Base-by-base conservation (phyloP, 2,329 filamentous ascomycete genomes). In the Sphaerulina populicola region DNA sequence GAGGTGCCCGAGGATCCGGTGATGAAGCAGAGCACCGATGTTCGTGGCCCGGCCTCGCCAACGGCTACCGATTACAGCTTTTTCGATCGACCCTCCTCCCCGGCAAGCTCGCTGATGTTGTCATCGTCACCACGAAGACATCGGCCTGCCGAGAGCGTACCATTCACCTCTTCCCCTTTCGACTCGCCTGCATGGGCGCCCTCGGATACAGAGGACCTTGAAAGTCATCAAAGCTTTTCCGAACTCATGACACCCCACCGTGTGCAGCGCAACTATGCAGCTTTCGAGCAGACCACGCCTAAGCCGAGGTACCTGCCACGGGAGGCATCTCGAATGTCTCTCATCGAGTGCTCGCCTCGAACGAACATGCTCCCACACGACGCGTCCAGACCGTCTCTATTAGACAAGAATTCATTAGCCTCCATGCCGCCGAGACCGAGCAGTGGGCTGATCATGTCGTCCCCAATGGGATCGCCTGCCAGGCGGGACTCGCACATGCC, bases 161-260 rank as follows among this genome's bases (percentile, higher is more conserved):
- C 54, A 6, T 33, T 29, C 12, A 43, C 36, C 30, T 36, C 36
- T 23, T 36, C 49, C 1, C 33, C 44, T 4, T 11, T 43, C 6
- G 42, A 15, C 9, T 60, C 60, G 30, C 56, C 61, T 11, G 52
- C 29, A 6, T 18, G 37, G n/a, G 40, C 46, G 14, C 37, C 37
- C 11, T 60, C 54, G 2, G 60, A 61, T 12, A 14, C 51, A 4
- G 57, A 57, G 8, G 62, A 64, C 44, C 47, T 60, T 8, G 62
- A 62, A n/a, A 63, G 60, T 49, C 56, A 64, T 31, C 49, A 58
- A n/a, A 62, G 58, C 55, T 64, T 63, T 48, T 55, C 60, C 29
- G 54, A 63, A 23, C 56, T 64, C 33, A 51, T 59, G 45, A 64
- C 62, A n/a, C 63, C 63, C 3, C 54, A 52, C 14, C 53, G 57